Evolutionary conservation across 129 eudicot species (phyloP).

Genomic region (Centella asiatica): DNA sequence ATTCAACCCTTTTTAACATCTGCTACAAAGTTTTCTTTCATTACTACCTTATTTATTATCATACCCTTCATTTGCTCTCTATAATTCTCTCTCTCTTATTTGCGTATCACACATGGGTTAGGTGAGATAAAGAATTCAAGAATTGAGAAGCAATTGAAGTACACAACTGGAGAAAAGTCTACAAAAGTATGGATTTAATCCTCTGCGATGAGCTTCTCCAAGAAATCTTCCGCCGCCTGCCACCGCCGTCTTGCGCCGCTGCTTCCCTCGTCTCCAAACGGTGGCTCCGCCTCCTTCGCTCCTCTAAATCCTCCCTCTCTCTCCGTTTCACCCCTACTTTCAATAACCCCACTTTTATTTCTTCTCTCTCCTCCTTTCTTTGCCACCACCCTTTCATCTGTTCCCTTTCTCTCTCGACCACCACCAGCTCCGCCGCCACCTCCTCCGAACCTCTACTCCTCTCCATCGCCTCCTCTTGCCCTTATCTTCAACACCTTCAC

Average conservation of each 20-base stretch:
- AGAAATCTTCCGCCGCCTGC: conserved; percentile 72
- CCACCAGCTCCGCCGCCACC: conserved; percentile 13
- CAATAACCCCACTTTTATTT: conserved; percentile 17
- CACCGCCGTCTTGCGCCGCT: conserved; percentile 7
- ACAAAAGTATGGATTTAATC: conserved; percentile 38
- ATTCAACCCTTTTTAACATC: no score
- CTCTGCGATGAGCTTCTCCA: conserved; percentile 76
- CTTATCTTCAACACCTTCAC: conserved; percentile 24
- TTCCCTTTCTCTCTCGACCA: conserved; percentile 24
- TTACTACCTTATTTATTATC: no score
- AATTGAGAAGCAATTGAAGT: neutral
- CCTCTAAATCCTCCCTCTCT: conserved; percentile 60
- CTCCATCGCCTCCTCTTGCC: conserved; percentile 24
- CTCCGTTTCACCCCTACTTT: conserved; percentile 29
- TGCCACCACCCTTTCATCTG: conserved; percentile 40
- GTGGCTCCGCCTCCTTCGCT: conserved; percentile 27
- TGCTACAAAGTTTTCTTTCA: no score
- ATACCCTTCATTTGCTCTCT: no score
- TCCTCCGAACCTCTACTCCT: conserved; percentile 28
- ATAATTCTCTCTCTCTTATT: no score
- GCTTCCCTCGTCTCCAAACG: conserved; percentile 24
- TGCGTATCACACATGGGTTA: neutral
- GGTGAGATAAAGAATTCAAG: neutral
- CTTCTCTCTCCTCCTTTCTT: conserved; percentile 31
- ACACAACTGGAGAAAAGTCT: neutral